Percentiles rank a stretch among this genome's conserved stretches.
These are phyloP conservation scores for Carex arenaria DNA, from an alignment of 202 grass and related monocot species.

Conservation along the genomic window DNA sequence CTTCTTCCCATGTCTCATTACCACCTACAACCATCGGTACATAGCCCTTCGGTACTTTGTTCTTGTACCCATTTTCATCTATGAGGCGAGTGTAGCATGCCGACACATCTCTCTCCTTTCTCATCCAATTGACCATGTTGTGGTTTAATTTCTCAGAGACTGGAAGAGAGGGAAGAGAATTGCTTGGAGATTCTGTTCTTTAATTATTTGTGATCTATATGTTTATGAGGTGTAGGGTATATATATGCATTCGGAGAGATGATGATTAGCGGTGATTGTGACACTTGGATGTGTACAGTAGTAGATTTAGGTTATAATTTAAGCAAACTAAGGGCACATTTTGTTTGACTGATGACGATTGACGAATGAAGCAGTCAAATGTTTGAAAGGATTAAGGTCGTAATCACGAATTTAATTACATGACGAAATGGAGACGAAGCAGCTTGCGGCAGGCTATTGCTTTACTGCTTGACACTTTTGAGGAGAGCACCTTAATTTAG, in stretches of 20 bases:
- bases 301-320: neutral
- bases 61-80: neutral
- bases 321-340: neutral
- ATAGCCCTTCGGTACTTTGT: constrained; percentile 40
- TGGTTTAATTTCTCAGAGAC: neutral
- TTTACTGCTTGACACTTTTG: no score
- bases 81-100: neutral
- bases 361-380: neutral
- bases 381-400: neutral
- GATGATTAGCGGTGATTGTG: neutral
- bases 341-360: neutral
- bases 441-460: no score
- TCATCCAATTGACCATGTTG: constrained; percentile 21
- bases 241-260: neutral
- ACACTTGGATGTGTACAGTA: neutral
- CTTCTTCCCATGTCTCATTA: neutral
- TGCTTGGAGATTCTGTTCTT: neutral
- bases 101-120: neutral
- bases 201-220: neutral
- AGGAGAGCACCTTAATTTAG: no score
- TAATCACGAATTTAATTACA: neutral
- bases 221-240: neutral
- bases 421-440: neutral
- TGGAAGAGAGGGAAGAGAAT: neutral
- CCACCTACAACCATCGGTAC: constrained; percentile 32